phyloP scores from a whole-genome alignment of 2,329 filamentous ascomycete species.

The Blumeriella jaapii region DNA sequence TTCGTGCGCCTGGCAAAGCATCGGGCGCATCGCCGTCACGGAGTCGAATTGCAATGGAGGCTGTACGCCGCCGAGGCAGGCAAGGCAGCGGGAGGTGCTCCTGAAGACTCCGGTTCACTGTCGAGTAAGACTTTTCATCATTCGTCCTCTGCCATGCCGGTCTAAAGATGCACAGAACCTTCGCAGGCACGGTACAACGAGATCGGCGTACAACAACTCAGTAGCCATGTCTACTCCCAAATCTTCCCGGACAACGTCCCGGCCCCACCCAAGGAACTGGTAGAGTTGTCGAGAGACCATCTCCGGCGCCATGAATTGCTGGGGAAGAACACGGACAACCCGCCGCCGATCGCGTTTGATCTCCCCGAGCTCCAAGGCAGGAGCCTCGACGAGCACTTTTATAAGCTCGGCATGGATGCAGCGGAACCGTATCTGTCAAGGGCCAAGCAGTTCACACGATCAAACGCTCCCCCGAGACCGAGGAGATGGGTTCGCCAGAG shows the following conservation, averaged over 20 bases:
- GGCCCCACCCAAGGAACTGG: slow-evolving; percentile 56
- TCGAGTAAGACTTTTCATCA: slow-evolving; percentile 11
- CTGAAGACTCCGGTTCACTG: slow-evolving; percentile 6
- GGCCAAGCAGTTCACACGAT: slow-evolving; percentile 62
- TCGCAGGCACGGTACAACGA: slow-evolving; percentile 70
- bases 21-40: slow-evolving; percentile 29
- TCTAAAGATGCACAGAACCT: slow-evolving; percentile 15
- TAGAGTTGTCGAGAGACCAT: slow-evolving; percentile 73
- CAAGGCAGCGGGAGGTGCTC: slow-evolving; percentile 1
- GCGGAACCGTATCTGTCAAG: slow-evolving; percentile 71
- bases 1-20: slow-evolving; percentile 42
- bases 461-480: slow-evolving; percentile 46
- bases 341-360: slow-evolving; percentile 71
- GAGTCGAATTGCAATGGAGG: slow-evolving; percentile 34
- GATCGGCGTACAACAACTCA: slow-evolving; percentile 90
- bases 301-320: slow-evolving; percentile 74
- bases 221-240: slow-evolving; percentile 69
- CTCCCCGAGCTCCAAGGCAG: slow-evolving; percentile 67
- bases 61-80: slow-evolving; percentile 24
- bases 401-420: slow-evolving; percentile 73
- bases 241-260: slow-evolving; percentile 54
- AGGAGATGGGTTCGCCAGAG: slow-evolving; percentile 65
- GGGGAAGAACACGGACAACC: slow-evolving; percentile 77
- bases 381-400: slow-evolving; percentile 87
- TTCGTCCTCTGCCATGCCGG: background rate